phyloP scores from a whole-genome alignment of 371 early-diverging fungal genomes.

The Apophysomyces trapeziformis region DNA sequence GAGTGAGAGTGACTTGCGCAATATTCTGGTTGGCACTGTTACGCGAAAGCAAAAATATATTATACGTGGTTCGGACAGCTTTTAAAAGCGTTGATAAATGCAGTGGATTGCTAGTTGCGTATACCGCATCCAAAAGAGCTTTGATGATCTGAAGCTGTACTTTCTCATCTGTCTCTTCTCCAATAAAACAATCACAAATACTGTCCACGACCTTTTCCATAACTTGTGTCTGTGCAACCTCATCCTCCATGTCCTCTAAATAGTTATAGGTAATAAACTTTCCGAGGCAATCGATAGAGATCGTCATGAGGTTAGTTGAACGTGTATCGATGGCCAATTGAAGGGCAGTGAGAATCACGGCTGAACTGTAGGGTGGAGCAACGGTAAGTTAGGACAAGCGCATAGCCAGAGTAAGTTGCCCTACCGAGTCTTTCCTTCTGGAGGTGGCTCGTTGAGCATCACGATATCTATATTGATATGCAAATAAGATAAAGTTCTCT shows the following conservation, averaged over 20 bases:
- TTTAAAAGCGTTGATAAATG: conserved; percentile 81
- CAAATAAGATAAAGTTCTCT: not conserved
- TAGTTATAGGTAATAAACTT: conserved; percentile 79
- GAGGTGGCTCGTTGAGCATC: conserved; percentile 44
- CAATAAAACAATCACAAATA: conserved; percentile 63
- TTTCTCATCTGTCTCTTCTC: conserved; percentile 79
- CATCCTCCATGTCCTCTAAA: conserved; percentile 57
- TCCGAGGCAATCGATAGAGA: conserved; percentile 71
- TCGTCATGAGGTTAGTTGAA: conserved; percentile 55
- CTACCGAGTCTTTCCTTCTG: conserved; percentile 50
- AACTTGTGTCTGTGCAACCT: conserved; percentile 44
- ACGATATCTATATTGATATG: conserved; percentile 28
- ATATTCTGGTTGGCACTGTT: conserved; percentile 81
- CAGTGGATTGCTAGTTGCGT: conserved; percentile 67
- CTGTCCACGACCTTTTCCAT: conserved; percentile 63
- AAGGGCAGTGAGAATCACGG: conserved; percentile 61
- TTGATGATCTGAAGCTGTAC: conserved; percentile 79
- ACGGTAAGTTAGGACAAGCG: not conserved
- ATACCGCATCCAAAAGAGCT: conserved; percentile 85
- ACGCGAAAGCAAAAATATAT: conserved; percentile 73
- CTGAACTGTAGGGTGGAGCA: conserved; percentile 33
- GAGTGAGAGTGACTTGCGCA: conserved; percentile 86
- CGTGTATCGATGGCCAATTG: conserved; percentile 64
- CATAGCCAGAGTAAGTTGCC: conserved; percentile 16
- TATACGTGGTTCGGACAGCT: conserved; percentile 80